Base-by-base conservation (phyloP, 345 rosid genomes). In the Eucalyptus urophylla region DNA sequence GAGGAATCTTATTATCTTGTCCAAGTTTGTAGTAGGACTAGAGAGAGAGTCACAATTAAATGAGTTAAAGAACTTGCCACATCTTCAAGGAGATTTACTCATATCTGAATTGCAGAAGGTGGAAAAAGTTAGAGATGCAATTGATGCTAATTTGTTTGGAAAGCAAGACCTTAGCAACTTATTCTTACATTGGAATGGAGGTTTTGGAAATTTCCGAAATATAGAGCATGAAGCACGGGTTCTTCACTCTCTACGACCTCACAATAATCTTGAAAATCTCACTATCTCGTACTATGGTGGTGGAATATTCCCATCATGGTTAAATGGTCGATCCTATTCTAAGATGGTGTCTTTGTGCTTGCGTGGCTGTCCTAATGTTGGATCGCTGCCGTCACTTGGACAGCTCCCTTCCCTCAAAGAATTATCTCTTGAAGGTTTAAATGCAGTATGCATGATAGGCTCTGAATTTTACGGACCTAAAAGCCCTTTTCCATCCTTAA, bases 261-360 rank as follows among this genome's bases (percentile, higher is more conserved):
- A 65, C 72, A 29, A 3, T 4, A 14, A 65, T 65, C 0, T 65
- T 29, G 0, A 29, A 65, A 65, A n/a, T 65, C 72, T 65, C 72
- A 65, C 9, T 7, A 7, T 65, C 72, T 65, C 9, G 0, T 14
- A 65, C 33, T 65, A 65, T 65, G 19, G 72, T 14, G 72, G 72
- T 65, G 72, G 0, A 65, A 0, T 0, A 65, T 0, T 65, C 33
- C 6, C 72, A 0, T 14, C 37, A 65, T 65, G 72, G 72, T 29
- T 65, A 14, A 0, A 0, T 65, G 10, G 0, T 65, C 10, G 19
- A 65, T 65, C 72, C n/a, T 65, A 29, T 4, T 65, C 10, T 65
- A 65, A 65, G 0, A 29, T 65, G 0, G 19, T 29, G 5, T 62
- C 1, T 29, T 7, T 62, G 72, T 0, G 72, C 72, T 27, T 62